phyloP scores from a whole-genome alignment of 2,329 filamentous ascomycete species.

The Penicillium concentricum region DNA sequence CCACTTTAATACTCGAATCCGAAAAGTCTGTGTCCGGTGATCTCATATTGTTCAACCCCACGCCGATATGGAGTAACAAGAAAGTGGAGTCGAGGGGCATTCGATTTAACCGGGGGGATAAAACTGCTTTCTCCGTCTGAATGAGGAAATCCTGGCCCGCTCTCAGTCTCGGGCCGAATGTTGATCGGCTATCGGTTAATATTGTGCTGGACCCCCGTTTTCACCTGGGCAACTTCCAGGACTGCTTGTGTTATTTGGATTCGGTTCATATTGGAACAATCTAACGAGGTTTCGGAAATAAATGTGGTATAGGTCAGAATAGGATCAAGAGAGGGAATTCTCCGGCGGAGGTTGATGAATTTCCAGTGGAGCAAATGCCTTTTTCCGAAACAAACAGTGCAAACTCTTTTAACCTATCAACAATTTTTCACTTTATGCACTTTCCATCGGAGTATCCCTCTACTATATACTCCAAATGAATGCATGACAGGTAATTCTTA shows the following conservation, averaged over 20 bases:
- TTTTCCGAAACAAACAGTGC: constrained; percentile 1
- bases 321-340: background rate
- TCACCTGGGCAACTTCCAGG: background rate
- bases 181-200: constrained; percentile 22
- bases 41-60: constrained; percentile 5
- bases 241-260: background rate
- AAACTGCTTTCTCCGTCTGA: constrained; percentile 8
- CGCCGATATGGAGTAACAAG: constrained; percentile 10
- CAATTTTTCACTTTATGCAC: too few species aligned
- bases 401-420: background rate
- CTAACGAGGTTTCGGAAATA: background rate
- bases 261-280: background rate
- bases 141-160: constrained; percentile 10
- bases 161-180: constrained; percentile 16
- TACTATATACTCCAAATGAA: too few species aligned
- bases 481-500: background rate
- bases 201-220: background rate
- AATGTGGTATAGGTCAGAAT: background rate
- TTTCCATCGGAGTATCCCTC: too few species aligned
- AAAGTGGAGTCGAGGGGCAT: constrained; percentile 23
- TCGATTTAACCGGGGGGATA: constrained; percentile 23
- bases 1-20: constrained; percentile 8
- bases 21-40: constrained; percentile 1
- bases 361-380: constrained; percentile 1
- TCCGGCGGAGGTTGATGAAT: background rate